phyloP scores from a whole-genome alignment of 1,284 basidiomycete genomes.

The Ceratobasidium sp. region DNA sequence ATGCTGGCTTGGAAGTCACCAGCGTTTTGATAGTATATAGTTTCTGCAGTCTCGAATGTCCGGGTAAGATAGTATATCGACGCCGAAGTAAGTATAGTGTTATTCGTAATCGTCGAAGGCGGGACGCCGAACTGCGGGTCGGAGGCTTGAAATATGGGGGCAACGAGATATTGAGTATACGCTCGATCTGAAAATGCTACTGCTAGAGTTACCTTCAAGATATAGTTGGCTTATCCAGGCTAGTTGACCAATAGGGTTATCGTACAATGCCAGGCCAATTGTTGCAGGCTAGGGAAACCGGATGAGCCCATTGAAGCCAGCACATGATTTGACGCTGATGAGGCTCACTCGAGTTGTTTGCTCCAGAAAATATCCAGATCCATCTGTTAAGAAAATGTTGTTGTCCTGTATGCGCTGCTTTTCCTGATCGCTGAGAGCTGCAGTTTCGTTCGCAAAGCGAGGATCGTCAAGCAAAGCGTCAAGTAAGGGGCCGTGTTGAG shows the following conservation, averaged over 20 bases:
- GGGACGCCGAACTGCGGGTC: constrained; percentile 7
- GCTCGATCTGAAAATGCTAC: too few relatives aligned
- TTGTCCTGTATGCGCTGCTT: constrained; percentile 3
- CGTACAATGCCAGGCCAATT: constrained; percentile 42
- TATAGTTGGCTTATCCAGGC: constrained; percentile 41
- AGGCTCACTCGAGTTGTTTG: constrained; percentile 37
- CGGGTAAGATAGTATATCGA: constrained; percentile 43
- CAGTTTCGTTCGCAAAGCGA: constrained; percentile 19
- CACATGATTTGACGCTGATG: neutral
- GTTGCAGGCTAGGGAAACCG: constrained; percentile 36
- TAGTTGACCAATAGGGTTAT: constrained; percentile 42
- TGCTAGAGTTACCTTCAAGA: neutral
- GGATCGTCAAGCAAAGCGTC: constrained; percentile 8
- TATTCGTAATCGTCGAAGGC: constrained; percentile 8
- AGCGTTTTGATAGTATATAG: constrained; percentile 40
- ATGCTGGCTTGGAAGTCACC: neutral
- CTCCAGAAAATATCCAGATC: constrained; percentile 37
- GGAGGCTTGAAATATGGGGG: neutral
- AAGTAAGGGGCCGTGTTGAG: constrained; percentile 5
- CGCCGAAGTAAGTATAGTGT: constrained; percentile 34
- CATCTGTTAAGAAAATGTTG: neutral
- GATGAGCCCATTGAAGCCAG: neutral
- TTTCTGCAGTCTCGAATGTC: constrained; percentile 39
- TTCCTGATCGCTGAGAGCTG: neutral
- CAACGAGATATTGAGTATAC: neutral